Conservation (phyloP, 1,284 basidiomycete species). For the Anthracocystis setariae region DNA sequence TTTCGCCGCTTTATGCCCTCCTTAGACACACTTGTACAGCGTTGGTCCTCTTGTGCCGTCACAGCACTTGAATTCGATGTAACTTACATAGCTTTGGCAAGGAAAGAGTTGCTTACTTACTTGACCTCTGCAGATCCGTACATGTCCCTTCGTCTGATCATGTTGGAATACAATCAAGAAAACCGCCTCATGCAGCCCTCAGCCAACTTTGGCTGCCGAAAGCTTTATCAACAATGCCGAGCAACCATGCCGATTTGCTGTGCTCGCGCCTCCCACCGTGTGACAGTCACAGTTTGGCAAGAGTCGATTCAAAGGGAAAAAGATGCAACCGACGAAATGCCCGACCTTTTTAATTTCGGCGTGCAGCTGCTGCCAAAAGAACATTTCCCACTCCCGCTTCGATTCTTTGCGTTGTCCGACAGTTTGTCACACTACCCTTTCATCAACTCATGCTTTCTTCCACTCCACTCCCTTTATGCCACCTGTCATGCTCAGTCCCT, state of each 20-base stretch:
- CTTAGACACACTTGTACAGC: neutral
- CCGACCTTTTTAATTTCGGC: neutral
- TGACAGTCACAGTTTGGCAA: neutral
- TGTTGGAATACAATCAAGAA: neutral
- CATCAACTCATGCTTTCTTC: neutral
- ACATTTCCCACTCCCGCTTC: neutral
- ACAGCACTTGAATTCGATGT: conserved; percentile 4
- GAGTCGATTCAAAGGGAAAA: neutral
- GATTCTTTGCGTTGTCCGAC: neutral
- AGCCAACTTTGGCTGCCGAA: neutral
- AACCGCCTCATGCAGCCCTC: too few relatives aligned
- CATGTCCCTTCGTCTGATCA: neutral
- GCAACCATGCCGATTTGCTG: neutral
- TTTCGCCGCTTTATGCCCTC: neutral
- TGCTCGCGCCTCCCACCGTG: neutral
- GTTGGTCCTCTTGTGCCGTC: neutral
- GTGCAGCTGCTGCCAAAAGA: neutral
- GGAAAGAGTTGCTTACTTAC: neutral
- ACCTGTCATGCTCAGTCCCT: neutral
- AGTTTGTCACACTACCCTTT: conserved; percentile 2
- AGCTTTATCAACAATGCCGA: neutral
- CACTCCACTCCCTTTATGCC: neutral
- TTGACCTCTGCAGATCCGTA: neutral
- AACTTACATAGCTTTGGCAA: conserved; percentile 17
- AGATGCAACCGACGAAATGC: neutral